phyloP scores from a whole-genome alignment of 306 rosid species.

The Acacia acuminata region DNA sequence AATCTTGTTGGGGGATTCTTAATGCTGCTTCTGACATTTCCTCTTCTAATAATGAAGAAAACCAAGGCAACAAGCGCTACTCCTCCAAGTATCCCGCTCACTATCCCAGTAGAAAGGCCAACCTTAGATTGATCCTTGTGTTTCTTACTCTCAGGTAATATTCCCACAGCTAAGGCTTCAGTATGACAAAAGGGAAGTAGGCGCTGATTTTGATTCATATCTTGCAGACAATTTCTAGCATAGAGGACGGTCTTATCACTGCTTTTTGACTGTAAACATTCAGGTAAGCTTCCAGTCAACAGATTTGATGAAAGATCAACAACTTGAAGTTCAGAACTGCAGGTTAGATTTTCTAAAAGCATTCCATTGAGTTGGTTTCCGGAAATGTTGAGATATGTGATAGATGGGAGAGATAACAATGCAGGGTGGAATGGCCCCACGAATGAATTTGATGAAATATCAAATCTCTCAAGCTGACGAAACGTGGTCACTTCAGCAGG shows the following conservation, averaged over 20 bases:
- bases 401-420: constrained; percentile 71
- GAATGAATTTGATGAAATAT: constrained; percentile 67
- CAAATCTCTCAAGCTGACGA: constrained; percentile 65
- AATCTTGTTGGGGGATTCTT: constrained; percentile 62
- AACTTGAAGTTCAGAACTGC: constrained; percentile 57
- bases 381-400: constrained; percentile 68
- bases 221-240: constrained; percentile 64
- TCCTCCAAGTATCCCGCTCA: constrained; percentile 60
- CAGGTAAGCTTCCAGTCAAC: constrained; percentile 75
- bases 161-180: constrained; percentile 94
- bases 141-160: constrained; percentile 59
- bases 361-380: constrained; percentile 82
- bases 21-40: constrained; percentile 29
- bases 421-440: constrained; percentile 73
- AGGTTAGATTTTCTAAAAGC: constrained; percentile 67
- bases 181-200: constrained; percentile 62
- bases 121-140: constrained; percentile 46
- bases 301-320: constrained; percentile 88
- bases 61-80: constrained; percentile 43
- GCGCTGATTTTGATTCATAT: constrained; percentile 55
- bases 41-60: constrained; percentile 51
- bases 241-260: constrained; percentile 48
- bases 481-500: constrained; percentile 65
- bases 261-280: constrained; percentile 52
- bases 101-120: constrained; percentile 43